Evolutionary conservation across 345 rosid genomes (phyloP).

Genomic region (Excoecaria cochinchinensis): DNA sequence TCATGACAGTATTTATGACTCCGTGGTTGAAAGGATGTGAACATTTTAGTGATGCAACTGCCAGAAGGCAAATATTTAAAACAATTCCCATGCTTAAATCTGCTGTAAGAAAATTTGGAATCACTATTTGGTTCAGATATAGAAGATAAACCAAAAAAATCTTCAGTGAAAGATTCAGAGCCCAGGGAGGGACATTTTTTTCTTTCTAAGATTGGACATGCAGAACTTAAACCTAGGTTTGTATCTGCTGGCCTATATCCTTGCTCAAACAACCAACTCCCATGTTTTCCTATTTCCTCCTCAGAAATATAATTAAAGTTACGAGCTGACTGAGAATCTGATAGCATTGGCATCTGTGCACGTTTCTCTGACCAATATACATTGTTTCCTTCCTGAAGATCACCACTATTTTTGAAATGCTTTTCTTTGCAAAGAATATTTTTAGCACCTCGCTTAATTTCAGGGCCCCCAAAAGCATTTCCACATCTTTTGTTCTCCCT

Average conservation of each 20-base stretch:
- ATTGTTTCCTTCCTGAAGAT: conserved; percentile 20
- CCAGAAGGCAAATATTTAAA: conserved; percentile 21
- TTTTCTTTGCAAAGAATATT: conserved; percentile 25
- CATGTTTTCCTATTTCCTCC: conserved; percentile 23
- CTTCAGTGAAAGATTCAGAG: conserved; percentile 27
- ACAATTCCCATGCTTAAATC: conserved; percentile 15
- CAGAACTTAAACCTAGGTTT: conserved; percentile 30
- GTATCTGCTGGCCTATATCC: conserved; percentile 36
- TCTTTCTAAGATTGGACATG: conserved; percentile 22
- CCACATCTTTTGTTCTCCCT: conserved; percentile 31
- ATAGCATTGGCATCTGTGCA: conserved; percentile 23
- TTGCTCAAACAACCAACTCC: conserved; percentile 34
- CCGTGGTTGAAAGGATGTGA: conserved; percentile 22
- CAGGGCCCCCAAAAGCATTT: conserved; percentile 31
- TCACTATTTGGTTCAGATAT: conserved; percentile 18
- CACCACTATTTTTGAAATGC: conserved; percentile 22
- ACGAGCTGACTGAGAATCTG: conserved; percentile 31
- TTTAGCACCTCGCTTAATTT: conserved; percentile 18
- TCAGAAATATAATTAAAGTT: conserved; percentile 27
- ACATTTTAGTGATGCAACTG: conserved; percentile 25
- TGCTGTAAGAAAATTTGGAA: conserved; percentile 18
- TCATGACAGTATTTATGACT: conserved; percentile 15
- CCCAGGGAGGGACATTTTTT: conserved; percentile 20
- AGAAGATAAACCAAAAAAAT: conserved; percentile 21
- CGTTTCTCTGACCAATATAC: conserved; percentile 27